Percentiles rank a stretch among this genome's conserved stretches.
These are phyloP conservation scores for Fomes fomentarius DNA, from an alignment of 1,284 basidiomycete species.

Conservation along the genomic window DNA sequence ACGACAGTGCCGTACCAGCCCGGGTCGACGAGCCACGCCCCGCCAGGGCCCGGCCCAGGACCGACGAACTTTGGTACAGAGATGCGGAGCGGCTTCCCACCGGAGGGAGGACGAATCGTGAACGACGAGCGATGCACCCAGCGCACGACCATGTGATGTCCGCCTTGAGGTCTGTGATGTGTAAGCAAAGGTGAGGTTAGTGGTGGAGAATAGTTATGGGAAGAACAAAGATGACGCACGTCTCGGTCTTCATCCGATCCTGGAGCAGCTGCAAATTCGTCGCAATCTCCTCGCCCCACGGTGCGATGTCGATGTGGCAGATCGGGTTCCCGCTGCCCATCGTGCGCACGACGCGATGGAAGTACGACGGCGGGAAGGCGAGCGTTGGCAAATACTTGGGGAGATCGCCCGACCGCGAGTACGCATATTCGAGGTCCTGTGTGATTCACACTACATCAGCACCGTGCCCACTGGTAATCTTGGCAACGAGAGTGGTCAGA, in stretches of 20 bases:
- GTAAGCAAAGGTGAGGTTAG: not conserved
- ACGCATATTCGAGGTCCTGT: slow-evolving; percentile 82
- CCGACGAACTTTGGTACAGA: slow-evolving; percentile 31
- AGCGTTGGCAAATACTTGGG: slow-evolving; percentile 76
- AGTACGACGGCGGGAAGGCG: slow-evolving; percentile 81
- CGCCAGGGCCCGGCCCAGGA: slow-evolving; percentile 31
- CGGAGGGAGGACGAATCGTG: slow-evolving; percentile 50
- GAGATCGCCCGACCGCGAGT: slow-evolving; percentile 71
- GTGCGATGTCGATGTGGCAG: slow-evolving; percentile 69
- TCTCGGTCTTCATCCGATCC: slow-evolving; percentile 77
- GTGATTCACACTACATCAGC: slow-evolving; percentile 12
- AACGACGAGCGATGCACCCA: slow-evolving; percentile 83
- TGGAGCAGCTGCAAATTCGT: slow-evolving; percentile 74
- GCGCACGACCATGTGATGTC: slow-evolving; percentile 75
- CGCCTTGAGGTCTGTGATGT: slow-evolving; percentile 66
- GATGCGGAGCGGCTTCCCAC: slow-evolving; percentile 30
- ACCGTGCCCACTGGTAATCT: too few relatives aligned
- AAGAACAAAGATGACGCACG: slow-evolving; percentile 51
- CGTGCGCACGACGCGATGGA: slow-evolving; percentile 77
- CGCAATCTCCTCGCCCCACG: slow-evolving; percentile 77
- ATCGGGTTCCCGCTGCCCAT: slow-evolving; percentile 66
- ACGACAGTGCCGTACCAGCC: slow-evolving; percentile 82
- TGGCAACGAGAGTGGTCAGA: not conserved
- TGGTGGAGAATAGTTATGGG: not conserved
- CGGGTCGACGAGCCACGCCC: slow-evolving; percentile 62